Percentiles rank a stretch among this genome's conserved stretches.
These are phyloP conservation scores for Diaporthe ampelina DNA, from an alignment of 2,329 filamentous ascomycete genomes.

Conservation along the genomic window DNA sequence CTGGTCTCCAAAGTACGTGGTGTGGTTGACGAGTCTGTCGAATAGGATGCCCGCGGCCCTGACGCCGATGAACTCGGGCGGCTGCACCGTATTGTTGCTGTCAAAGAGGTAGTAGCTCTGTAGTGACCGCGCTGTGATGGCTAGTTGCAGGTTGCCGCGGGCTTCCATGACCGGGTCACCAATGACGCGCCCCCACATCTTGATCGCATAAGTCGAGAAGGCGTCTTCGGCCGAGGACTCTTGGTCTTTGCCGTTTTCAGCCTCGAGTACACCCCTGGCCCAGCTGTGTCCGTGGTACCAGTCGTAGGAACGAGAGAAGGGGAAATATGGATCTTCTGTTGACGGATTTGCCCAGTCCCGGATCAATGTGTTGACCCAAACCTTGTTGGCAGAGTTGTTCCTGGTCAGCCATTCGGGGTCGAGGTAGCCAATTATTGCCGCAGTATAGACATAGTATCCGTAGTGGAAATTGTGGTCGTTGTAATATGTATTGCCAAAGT, in stretches of 20 bases:
- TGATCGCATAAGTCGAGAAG: constrained; percentile 47
- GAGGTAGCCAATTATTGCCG: too few species aligned
- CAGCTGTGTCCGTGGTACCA: constrained; percentile 46
- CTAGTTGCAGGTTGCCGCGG: constrained; percentile 46
- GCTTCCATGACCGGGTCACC: constrained; percentile 45
- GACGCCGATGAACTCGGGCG: too few species aligned
- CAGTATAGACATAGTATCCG: too few species aligned
- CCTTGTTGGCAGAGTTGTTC: too few species aligned
- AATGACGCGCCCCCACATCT: constrained; percentile 45
- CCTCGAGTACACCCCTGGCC: constrained; percentile 48
- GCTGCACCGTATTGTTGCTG: too few species aligned
- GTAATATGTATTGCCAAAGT: too few species aligned
- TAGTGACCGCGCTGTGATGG: constrained; percentile 44
- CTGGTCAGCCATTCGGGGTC: too few species aligned
- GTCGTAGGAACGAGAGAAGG: too few species aligned
- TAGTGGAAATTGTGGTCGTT: too few species aligned
- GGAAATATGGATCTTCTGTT: too few species aligned
- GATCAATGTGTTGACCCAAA: too few species aligned
- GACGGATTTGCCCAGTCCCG: too few species aligned
- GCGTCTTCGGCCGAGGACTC: constrained; percentile 47
- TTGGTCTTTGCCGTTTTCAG: constrained; percentile 47
- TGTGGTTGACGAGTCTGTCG: constrained; percentile 46
- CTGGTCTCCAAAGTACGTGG: constrained; percentile 43
- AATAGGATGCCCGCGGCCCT: constrained; percentile 19
- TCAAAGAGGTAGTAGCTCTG: constrained; percentile 41